Conservation (phyloP, 371 early-diverging fungal genomes). For the Syncephalastrum racemosum region DNA sequence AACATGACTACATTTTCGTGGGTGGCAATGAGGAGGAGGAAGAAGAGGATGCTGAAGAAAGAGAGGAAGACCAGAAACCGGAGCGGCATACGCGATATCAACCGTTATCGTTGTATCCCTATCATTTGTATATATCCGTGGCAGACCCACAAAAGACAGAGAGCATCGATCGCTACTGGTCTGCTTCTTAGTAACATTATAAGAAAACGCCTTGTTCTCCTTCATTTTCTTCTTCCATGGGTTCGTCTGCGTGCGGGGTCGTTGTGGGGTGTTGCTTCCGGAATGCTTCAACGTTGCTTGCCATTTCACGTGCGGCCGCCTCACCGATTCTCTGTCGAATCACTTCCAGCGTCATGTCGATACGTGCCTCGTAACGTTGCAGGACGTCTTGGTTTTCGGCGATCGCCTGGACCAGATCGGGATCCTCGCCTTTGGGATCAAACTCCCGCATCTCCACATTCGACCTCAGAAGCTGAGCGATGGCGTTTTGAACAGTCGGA, state of each 20-base stretch:
- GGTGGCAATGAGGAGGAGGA: constrained; percentile 1
- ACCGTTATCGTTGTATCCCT: constrained; percentile 15
- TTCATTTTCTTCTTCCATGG: constrained; percentile 3
- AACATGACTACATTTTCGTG: constrained; percentile 5
- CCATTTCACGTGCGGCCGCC: constrained; percentile 43
- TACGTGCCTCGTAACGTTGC: constrained; percentile 32
- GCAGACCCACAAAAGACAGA: constrained; percentile 8
- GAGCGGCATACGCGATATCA: constrained; percentile 4
- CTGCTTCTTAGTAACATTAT: constrained; percentile 6
- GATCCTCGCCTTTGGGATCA: constrained; percentile 31
- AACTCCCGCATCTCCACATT: constrained; percentile 43
- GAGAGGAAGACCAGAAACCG: constrained; percentile 2
- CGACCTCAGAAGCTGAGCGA: constrained; percentile 33
- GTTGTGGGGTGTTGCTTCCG: constrained; percentile 18
- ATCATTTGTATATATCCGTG: constrained; percentile 15
- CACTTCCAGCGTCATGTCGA: constrained; percentile 33
- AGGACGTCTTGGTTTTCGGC: constrained; percentile 38
- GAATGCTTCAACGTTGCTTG: constrained; percentile 35
- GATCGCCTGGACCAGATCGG: constrained; percentile 33
- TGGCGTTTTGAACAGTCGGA: constrained; percentile 40
- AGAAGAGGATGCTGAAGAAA: not conserved
- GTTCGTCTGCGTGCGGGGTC: not conserved
- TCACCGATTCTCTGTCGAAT: constrained; percentile 42
- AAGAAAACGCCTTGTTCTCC: constrained; percentile 25
- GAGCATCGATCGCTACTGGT: not conserved